Evolutionary conservation across 768 basidiomycete species (phyloP), one percentile per base, ranked within the genome.

Genomic region (Candolleomyces efflorescens): DNA sequence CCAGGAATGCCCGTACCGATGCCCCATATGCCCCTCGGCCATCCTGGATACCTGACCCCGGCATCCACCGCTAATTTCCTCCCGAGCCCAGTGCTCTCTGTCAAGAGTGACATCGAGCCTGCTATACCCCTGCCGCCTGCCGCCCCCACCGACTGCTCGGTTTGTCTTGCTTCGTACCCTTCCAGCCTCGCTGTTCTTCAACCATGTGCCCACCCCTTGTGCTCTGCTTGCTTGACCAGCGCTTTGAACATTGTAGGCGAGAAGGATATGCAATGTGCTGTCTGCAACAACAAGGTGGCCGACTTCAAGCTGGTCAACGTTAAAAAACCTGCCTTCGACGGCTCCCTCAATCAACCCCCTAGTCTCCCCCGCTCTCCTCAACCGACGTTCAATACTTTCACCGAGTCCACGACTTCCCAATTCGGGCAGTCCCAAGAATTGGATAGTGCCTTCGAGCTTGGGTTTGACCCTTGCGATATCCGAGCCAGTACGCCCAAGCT

Each of bases 221-320:
- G 92, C 67, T 88, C 90, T 2, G 79, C 80, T 10, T 94, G 92
- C 66, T 77, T 94, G 55, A 94, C 92, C 1, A 91, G 90, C 52
- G 89, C 90, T 7, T 76, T 94, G 53, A 94, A 94, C 63, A 93
- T 93, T 53, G 92, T 92, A 17, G 91, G 91, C 6, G 91, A 94
- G 70, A 93, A 92, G 67, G 87, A 89, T 58, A 90, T 93, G 82
- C 82, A 86, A 59, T 94, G 92, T 60, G 86, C 89, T 17, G 86
- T 90, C 27, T 94, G 91, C 72, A 86, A 85, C 64, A 70, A 69
- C 41, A 80, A 82, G 36, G 90, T 93, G 20, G 77, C 75, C 27
- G 84, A 89, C 66, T 93, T 93, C 68, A 80, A 82, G 46, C 71
- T 90, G 59, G 70, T 74, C 51, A 58, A n/a, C 26, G 44, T 58